A percentile compares a stretch with the other conserved stretches of the same genome.
phyloP scores from a whole-genome alignment of 345 rosid genomes.

The Anacardium occidentale region DNA sequence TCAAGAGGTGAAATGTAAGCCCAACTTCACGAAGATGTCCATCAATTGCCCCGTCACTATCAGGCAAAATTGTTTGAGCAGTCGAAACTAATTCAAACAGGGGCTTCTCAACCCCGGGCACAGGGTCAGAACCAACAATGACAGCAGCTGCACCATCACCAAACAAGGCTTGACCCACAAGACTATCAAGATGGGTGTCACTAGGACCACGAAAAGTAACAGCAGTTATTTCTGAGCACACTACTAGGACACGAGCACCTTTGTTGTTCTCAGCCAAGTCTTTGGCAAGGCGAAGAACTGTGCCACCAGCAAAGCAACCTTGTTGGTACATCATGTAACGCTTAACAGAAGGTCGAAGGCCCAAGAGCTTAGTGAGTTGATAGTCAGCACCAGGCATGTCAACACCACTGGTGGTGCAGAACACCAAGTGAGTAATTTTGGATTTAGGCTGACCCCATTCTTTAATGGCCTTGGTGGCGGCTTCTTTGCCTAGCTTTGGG shows the following conservation, averaged over 20 bases:
- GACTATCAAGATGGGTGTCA: slow-evolving; percentile 39
- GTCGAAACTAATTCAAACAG: slow-evolving; percentile 43
- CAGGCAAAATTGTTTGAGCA: slow-evolving; percentile 43
- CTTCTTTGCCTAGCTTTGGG: slow-evolving; percentile 53
- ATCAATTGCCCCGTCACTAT: slow-evolving; percentile 49
- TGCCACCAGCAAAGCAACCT: slow-evolving; percentile 51
- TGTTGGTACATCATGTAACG: slow-evolving; percentile 62
- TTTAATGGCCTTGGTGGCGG: slow-evolving; percentile 47
- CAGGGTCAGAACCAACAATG: slow-evolving; percentile 47
- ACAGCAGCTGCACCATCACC: slow-evolving; percentile 52
- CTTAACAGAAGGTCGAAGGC: slow-evolving; percentile 50
- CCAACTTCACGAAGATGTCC: slow-evolving; percentile 55
- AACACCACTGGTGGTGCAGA: slow-evolving; percentile 53
- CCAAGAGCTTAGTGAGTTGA: slow-evolving; percentile 56
- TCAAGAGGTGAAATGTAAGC: slow-evolving; percentile 42
- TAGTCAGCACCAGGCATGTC: slow-evolving; percentile 67
- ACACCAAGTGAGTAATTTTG: slow-evolving; percentile 53
- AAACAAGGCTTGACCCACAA: slow-evolving; percentile 52
- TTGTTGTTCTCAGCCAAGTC: slow-evolving; percentile 58
- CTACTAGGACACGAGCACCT: slow-evolving; percentile 47
- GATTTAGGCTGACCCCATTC: slow-evolving; percentile 63
- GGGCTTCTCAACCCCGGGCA: slow-evolving; percentile 31
- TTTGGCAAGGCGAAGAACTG: slow-evolving; percentile 52
- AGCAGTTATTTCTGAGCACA: slow-evolving; percentile 42
- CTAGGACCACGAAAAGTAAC: slow-evolving; percentile 48